phyloP scores from a whole-genome alignment of 2,329 filamentous ascomycete species.

The Xylaria sp. region DNA sequence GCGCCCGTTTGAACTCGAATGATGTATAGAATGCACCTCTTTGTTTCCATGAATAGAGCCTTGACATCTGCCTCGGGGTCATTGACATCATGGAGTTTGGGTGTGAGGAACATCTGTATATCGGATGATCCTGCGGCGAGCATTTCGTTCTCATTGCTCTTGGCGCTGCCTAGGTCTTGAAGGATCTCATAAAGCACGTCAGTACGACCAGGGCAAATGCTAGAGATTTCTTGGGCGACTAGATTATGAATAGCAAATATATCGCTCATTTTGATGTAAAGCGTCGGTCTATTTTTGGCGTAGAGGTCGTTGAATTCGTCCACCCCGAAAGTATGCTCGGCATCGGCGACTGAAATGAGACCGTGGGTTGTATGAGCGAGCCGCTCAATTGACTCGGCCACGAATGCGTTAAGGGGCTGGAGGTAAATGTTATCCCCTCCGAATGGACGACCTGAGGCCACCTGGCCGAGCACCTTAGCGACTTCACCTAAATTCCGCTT shows the following conservation, averaged over 20 bases:
- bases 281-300: slow-evolving; percentile 91
- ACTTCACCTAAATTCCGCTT: slow-evolving; percentile 93
- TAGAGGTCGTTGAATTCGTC: slow-evolving; percentile 99
- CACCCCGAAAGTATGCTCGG: slow-evolving; percentile 94
- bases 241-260: slow-evolving; percentile 96
- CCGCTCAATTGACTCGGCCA: slow-evolving; percentile 84
- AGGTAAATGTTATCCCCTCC: slow-evolving; percentile 95
- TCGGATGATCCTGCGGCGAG: slow-evolving; percentile 86
- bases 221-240: slow-evolving; percentile 80
- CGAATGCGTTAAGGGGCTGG: slow-evolving; percentile 92
- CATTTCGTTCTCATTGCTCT: slow-evolving; percentile 96
- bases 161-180: slow-evolving; percentile 92
- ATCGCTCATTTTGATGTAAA: slow-evolving; percentile 99
- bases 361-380: slow-evolving; percentile 79
- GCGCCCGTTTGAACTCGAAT: slow-evolving; percentile 93
- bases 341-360: slow-evolving; percentile 84
- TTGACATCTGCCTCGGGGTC: slow-evolving; percentile 95
- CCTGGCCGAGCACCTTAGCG: slow-evolving; percentile 89
- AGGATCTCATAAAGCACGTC: slow-evolving; percentile 92
- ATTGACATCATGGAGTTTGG: slow-evolving; percentile 88
- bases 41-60: slow-evolving; percentile 96
- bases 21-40: slow-evolving; percentile 96
- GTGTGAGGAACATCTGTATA: slow-evolving; percentile 89
- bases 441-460: slow-evolving; percentile 88
- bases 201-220: slow-evolving; percentile 82